phyloP scores from a whole-genome alignment of 495 filamentous ascomycete genomes.

The Barbatosphaeria neglecta region DNA sequence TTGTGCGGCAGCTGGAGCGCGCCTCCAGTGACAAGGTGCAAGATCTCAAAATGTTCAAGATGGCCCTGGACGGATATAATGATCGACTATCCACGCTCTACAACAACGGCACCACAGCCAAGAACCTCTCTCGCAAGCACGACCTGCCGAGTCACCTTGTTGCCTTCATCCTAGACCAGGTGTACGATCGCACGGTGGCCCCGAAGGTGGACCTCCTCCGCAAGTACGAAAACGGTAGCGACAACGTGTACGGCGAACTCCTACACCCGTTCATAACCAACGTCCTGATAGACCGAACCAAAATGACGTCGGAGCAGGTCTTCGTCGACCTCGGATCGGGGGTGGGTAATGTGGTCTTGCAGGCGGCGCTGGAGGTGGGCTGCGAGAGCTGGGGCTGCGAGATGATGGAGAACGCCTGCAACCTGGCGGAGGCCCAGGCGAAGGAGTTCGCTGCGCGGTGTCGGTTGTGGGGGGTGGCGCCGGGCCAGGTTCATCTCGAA shows the following conservation, averaged over 20 bases:
- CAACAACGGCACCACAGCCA: conserved; percentile 53
- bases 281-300: conserved; percentile 63
- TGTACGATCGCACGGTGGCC: conserved; percentile 85
- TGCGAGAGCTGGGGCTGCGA: conserved; percentile 96
- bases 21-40: conserved; percentile 49
- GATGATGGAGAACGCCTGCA: conserved; percentile 79
- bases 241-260: conserved; percentile 91
- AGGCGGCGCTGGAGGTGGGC: conserved; percentile 86
- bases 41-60: conserved; percentile 55
- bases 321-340: conserved; percentile 94
- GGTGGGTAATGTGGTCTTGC: conserved; percentile 88
- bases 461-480: conserved; percentile 75
- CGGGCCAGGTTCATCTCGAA: conserved; percentile 69
- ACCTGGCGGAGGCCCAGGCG: conserved; percentile 74
- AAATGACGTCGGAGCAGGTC: conserved; percentile 63
- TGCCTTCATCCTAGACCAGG: conserved; percentile 73
- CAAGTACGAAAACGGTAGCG: conserved; percentile 74
- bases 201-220: conserved; percentile 70
- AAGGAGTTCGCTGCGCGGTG: conserved; percentile 77
- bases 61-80: conserved; percentile 68
- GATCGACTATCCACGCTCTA: conserved; percentile 45
- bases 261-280: conserved; percentile 70
- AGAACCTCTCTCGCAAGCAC: conserved; percentile 53
- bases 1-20: conserved; percentile 59
- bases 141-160: conserved; percentile 57